These are phyloP conservation scores for Aspergillus ibericus DNA, from an alignment of 2,329 filamentous ascomycete genomes.

Conservation along the genomic window DNA sequence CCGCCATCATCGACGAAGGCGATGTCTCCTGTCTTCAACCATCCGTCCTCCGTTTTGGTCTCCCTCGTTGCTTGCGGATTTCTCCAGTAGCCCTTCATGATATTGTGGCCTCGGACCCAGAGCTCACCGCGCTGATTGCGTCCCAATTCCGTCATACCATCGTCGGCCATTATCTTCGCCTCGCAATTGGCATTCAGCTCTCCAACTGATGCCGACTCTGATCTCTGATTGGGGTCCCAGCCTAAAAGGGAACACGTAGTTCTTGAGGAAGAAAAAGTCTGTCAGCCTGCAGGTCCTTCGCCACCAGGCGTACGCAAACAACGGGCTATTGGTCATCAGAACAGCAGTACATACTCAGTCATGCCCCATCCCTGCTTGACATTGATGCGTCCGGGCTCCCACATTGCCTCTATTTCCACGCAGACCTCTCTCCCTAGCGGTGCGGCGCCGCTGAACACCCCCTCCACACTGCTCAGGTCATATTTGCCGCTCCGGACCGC, in stretches of 20 bases:
- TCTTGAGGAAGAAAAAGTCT: conserved; percentile 25
- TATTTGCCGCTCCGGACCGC: conserved; percentile 56
- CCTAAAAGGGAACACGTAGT: conserved; percentile 68
- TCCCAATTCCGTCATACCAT: conserved; percentile 50
- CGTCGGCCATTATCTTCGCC: conserved; percentile 62
- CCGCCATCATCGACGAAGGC: conserved; percentile 60
- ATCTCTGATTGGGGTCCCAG: conserved; percentile 59
- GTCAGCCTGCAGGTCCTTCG: conserved; percentile 8
- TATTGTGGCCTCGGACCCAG: conserved; percentile 69
- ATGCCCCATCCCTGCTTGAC: conserved; percentile 81
- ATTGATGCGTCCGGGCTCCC: conserved; percentile 51
- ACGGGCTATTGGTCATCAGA: neutral
- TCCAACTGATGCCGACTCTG: conserved; percentile 55
- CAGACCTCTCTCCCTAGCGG: conserved; percentile 58
- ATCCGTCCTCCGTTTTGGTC: conserved; percentile 63
- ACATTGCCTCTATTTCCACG: conserved; percentile 60
- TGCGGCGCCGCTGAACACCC: conserved; percentile 66
- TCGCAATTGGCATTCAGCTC: conserved; percentile 67
- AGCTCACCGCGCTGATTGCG: conserved; percentile 65
- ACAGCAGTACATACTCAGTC: conserved; percentile 61
- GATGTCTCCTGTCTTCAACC: conserved; percentile 72
- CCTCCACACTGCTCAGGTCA: conserved; percentile 66
- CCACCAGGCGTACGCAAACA: neutral
- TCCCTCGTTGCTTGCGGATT: conserved; percentile 66
- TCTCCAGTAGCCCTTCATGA: conserved; percentile 76